Evolutionary conservation across 441 rosid genomes (phyloP), one percentile per base, ranked within the genome.

Genomic region (Kokia cookei): DNA sequence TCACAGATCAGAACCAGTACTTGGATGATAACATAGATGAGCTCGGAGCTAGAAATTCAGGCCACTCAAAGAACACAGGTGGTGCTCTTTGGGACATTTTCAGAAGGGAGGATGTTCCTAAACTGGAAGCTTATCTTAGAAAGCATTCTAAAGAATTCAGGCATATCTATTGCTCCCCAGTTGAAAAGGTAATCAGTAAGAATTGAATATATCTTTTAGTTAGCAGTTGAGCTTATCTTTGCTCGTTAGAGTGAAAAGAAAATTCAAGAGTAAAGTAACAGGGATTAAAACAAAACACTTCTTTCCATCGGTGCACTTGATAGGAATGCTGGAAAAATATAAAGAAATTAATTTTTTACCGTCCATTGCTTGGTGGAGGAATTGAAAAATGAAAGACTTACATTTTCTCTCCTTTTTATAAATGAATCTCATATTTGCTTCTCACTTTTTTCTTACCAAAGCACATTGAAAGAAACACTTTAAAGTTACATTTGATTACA

Each of bases 1-100:
- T 53, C 29, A 64, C 69, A 4, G 74, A 65, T 24, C 75, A 70
- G 9, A 68, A 55, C 50, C 24, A 11, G 4, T 24, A 19, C 61
- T 27, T 68, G 27, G 82, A 81, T 73, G 60, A n/a, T 2, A 40
- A 55, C n/a, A 60, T 71, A 48, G 54, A 74, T 37, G 78, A 78
- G 51, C 59, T 12, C 7, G 78, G 50, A 68, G 68, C 55, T 29
- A 12, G 50, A 29, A 48, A 3, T 29, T 47, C 54, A 26, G 45
- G 66, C 75, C 27, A 9, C 40, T 57, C 57, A 76, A 72, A 58
- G 17, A 76, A 73, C 53, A 76, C 77, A 11, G 87, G 81, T 0
- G 91, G 89, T 47, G 98, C 99, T 4, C 73, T 95, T 17, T 95
- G 98, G 98, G 99, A 95, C 74, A 95, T 95, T 77, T 95, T 93